Base-by-base conservation (phyloP, 139 green algal genomes). In the Coccomyxa sp. region DNA sequence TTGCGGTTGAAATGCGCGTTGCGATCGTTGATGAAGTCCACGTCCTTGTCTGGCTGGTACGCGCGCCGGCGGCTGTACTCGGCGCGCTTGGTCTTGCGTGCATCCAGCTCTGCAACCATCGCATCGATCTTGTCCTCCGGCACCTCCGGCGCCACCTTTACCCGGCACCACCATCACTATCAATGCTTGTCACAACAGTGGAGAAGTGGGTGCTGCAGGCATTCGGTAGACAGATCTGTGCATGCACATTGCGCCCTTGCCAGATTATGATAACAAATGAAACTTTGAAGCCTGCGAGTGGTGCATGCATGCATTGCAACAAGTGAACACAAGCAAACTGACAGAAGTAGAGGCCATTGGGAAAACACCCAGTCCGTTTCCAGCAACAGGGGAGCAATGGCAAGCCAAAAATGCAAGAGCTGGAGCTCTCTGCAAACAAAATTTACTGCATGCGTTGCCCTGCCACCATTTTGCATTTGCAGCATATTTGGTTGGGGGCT, bases 1-100 rank as follows among this genome's bases (percentile, higher is more conserved):
- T 98, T 98, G 87, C 93, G 93, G 91, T 99, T 99, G 93, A 98
- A 99, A 85, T 96, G 89, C 51, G 91, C 95, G 82, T 99, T 99
- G 82, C 94, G 89, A 38, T 95, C 86, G 90, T 99, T 99, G 92
- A 99, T 99, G 89, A 90, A 95, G 88, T 98, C 95, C 38, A 99
- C 92, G 84, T 98, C 95, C 79, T 91, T 88, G 80, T 94, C 91
- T 10, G 95, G 91, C 59, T 90, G 80, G 88, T 90, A 87, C 58
- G 66, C 82, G 28, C 96, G 88, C 10, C 96, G 90, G 16, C 96
- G 88, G 79, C 88, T 95, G 88, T 95, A 98, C 18, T 90, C 86
- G 13, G 85, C 86, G 21, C 85, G 81, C 82, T 93, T 93, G 23
- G 85, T 45, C 75, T 91, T 77, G 86, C 91, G 81, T 13, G 93